Evolutionary conservation across 1,284 basidiomycete genomes (phyloP), one percentile per base, ranked within the genome.

Genomic region (Malassezia japonica): DNA sequence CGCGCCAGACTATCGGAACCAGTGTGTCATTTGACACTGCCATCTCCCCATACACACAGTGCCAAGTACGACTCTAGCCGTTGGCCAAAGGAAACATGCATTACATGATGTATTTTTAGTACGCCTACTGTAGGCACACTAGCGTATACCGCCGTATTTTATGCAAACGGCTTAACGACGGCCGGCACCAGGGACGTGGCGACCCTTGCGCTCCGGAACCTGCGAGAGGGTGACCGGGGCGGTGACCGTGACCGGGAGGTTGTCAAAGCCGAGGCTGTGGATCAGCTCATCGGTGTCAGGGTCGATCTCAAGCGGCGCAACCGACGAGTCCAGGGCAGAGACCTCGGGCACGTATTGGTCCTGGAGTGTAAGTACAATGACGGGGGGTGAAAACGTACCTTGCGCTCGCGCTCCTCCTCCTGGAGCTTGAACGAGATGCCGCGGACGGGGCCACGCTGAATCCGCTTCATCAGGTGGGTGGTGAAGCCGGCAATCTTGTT

Each of bases 401-500:
- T 98, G 75, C 92, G 81, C 79, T 99, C 94, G 65, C 94, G 83
- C 80, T 99, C 94, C 79, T 99, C 94, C 76, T 98, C 94, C 77
- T 99, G 94, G 66, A 99, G 86, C 79, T 95, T 95, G 89, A 98
- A 99, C 62, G 91, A 96, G 77, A 99, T 98, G 74, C 94, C 94
- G 71, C 91, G 89, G 62, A 99, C 94, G 70, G 94, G 94, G n/a
- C 92, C 92, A 65, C 85, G 85, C 78, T 95, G 89, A 74, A 99
- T 99, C 74, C 94, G 89, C 82, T 91, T 96, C 94, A 99, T 99
- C 76, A 99, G 81, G 77, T 99, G 94, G 72, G 92, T 99, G 64
- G 94, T 98, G 84, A 96, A 99, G 51, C 92, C 92, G 27, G 92
- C 86, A 72, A 99, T 88, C 83, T 98, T 99, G 87, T 99, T 99